These are phyloP conservation scores for Starmerella apicola DNA, from an alignment of 805 yeast species.

Conservation along the genomic window DNA sequence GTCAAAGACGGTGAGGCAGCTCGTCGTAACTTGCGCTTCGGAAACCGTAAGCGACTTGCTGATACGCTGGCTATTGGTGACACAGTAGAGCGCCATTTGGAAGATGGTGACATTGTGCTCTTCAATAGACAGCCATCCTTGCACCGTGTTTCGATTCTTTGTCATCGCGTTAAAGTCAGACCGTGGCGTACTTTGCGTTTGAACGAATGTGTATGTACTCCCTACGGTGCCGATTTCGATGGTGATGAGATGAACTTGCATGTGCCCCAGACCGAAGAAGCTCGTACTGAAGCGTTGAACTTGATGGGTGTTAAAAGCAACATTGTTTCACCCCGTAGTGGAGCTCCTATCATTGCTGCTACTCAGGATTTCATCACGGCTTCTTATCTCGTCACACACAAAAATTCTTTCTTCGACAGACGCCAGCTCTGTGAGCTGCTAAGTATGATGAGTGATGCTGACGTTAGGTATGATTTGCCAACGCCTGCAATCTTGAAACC, in stretches of 20 bases:
- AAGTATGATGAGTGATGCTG: slow-evolving; percentile 94
- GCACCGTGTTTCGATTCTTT: slow-evolving; percentile 83
- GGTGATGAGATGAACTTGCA: slow-evolving; percentile 99
- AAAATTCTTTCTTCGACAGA: slow-evolving; percentile 85
- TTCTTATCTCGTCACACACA: slow-evolving; percentile 79
- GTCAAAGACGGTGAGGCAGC: slow-evolving; percentile 57
- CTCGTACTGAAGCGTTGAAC: slow-evolving; percentile 96
- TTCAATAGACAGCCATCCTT: slow-evolving; percentile 97
- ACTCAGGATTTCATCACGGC: slow-evolving; percentile 99
- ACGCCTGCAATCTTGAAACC: slow-evolving; percentile 94
- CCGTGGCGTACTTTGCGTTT: slow-evolving; percentile 97
- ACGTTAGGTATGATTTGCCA: slow-evolving; percentile 77
- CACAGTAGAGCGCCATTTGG: slow-evolving; percentile 88
- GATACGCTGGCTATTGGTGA: slow-evolving; percentile 73
- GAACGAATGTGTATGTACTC: slow-evolving; percentile 98
- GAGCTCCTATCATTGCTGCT: slow-evolving; percentile 99
- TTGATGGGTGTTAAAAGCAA: slow-evolving; percentile 97
- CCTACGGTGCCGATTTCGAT: slow-evolving; percentile 98
- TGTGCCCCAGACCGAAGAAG: slow-evolving; percentile 98
- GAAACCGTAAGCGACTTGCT: slow-evolving; percentile 70
- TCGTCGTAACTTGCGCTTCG: slow-evolving; percentile 79
- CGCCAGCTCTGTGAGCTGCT: slow-evolving; percentile 70
- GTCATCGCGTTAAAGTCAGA: slow-evolving; percentile 90
- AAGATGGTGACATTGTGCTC: slow-evolving; percentile 91
- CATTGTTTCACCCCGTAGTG: slow-evolving; percentile 88